Evolutionary conservation across 2,329 filamentous ascomycete genomes (phyloP), one percentile per base, ranked within the genome.

Genomic region (Colletotrichum gloeosporioides): DNA sequence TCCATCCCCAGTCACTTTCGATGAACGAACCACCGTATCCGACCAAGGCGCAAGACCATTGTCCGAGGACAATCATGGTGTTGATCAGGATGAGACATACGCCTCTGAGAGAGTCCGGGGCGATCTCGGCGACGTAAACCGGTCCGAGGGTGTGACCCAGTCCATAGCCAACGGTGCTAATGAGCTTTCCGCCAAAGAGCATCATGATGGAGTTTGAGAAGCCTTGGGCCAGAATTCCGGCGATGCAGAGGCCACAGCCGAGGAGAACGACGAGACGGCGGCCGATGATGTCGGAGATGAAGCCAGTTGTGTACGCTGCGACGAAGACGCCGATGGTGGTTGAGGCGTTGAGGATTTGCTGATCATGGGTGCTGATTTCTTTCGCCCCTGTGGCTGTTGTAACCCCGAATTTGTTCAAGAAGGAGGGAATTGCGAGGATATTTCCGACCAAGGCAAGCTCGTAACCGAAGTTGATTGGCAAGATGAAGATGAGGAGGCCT

Each of bases 71-170:
- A n/a, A 74, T 74, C 71, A 74, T 74, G 22, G 65, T 69, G 65
- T 74, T 74, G 44, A 64, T 74, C 27, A 74, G 59, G 31, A 68
- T 64, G 12, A 74, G 55, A 25, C 65, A 74, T 8, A 69, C 39
- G 9, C 77, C 78, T 6, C 78, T 74, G 9, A 79, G 53, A 16
- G 59, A 62, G 9, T 74, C 65, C 0, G 78, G 77, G 4, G 76
- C 74, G 8, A 78, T 73, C 69, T 79, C 77, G 1, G 76, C 71
- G 59, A 79, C 71, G 32, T 77, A 79, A 22, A 79, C 77, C 6
- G 78, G 78, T 3, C 77, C 76, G 22, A 72, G 73, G 25, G 73
- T 73, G 6, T 76, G 71, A 7, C 76, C 77, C 1, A 78, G 57
- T 12, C 73, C 72, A 13, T 69, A 70, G 5, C 73, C 76, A 15